Percentiles rank a stretch among this genome's conserved stretches.
Evolutionary conservation across 2,329 filamentous ascomycete species (phyloP).

Genomic region (Epichloe gansuensis): DNA sequence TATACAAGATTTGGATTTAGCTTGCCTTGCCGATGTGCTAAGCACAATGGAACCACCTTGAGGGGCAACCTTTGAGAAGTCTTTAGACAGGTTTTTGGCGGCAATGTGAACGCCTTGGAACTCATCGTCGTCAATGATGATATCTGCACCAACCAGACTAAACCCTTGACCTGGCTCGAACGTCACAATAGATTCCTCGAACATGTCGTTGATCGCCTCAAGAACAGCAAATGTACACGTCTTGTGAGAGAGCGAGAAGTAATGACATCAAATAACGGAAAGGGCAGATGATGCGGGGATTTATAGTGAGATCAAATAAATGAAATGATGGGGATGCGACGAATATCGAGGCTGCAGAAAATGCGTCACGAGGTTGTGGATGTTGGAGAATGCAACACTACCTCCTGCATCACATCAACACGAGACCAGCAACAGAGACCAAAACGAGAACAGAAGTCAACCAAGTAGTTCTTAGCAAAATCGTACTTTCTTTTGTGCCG

Average conservation of each 20-base stretch:
- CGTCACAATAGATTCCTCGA: conserved; percentile 15
- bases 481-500: background rate
- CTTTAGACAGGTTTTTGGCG: conserved; percentile 18
- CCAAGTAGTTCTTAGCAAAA: background rate
- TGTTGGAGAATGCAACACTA: conserved; percentile 3
- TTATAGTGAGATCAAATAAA: background rate
- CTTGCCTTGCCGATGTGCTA: background rate
- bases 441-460: background rate
- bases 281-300: background rate
- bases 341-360: background rate
- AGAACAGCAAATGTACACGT: background rate
- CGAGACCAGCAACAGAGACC: background rate
- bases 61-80: conserved; percentile 16
- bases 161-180: conserved; percentile 14
- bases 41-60: conserved; percentile 6
- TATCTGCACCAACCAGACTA: conserved; percentile 17
- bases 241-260: background rate
- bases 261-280: background rate
- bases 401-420: background rate
- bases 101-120: conserved; percentile 22
- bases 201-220: conserved; percentile 9
- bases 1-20: conserved; percentile 9
- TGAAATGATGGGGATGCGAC: background rate
- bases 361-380: conserved; percentile 1
- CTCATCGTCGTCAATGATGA: conserved; percentile 20